Percentiles rank a stretch among this genome's conserved stretches.
Conservation (phyloP, 768 basidiomycete species). For the Russula emetica region DNA sequence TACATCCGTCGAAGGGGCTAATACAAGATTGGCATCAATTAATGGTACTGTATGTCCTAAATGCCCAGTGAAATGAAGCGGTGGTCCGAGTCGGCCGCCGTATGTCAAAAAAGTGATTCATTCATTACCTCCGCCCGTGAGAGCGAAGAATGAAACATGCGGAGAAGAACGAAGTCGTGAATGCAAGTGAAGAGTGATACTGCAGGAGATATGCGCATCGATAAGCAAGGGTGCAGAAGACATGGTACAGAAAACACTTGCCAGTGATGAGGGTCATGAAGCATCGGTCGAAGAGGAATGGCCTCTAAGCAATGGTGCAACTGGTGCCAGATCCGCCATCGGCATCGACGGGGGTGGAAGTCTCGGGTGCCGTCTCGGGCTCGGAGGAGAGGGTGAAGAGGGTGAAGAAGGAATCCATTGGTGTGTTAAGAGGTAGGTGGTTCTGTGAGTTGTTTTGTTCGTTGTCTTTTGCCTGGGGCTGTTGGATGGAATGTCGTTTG, state of each 20-base stretch:
- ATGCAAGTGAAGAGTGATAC: neutral
- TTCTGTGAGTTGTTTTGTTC: neutral
- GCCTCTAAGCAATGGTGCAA: no score
- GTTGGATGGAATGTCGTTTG: neutral
- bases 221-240: neutral
- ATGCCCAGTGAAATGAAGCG: neutral
- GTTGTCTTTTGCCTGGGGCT: neutral
- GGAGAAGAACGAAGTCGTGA: neutral
- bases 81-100: neutral
- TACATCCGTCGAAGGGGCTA: conserved; percentile 2
- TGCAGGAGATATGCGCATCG: neutral
- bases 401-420: conserved; percentile 15
- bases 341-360: conserved; percentile 12
- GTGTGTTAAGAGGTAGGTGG: neutral
- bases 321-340: no score
- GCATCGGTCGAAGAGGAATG: no score
- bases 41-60: neutral
- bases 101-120: no score
- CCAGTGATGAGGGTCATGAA: neutral
- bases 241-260: neutral
- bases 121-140: neutral
- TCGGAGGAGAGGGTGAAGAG: neutral
- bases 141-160: neutral
- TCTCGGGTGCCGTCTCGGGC: neutral
- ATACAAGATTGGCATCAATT: conserved; percentile 1